These are phyloP conservation scores for Poa pratensis DNA, from an alignment of 176 grass and related monocot species.

Conservation along the genomic window DNA sequence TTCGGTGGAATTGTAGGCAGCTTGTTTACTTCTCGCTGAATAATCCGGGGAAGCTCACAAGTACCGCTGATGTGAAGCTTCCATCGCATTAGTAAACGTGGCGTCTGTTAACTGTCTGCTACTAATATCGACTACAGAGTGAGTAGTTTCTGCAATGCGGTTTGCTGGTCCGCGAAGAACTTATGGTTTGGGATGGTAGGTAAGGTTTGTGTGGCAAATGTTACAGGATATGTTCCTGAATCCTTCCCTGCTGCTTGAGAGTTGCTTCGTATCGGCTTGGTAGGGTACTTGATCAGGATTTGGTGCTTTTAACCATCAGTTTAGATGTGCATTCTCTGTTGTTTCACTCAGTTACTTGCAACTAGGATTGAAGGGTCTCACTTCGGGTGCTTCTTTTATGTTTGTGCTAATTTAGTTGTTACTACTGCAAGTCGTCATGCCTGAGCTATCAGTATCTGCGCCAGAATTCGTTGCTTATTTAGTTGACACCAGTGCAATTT, in stretches of 20 bases:
- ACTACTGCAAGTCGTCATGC: slow-evolving; percentile 14
- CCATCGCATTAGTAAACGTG: neutral
- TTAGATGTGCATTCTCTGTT: slow-evolving; percentile 23
- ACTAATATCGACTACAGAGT: neutral
- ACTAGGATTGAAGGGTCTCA: neutral
- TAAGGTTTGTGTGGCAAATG: slow-evolving; percentile 17
- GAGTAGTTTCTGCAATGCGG: neutral
- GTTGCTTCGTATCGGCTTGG: neutral
- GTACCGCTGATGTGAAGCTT: neutral
- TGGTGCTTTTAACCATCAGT: neutral
- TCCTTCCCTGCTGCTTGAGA: slow-evolving; percentile 7
- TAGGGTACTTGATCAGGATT: slow-evolving; percentile 3
- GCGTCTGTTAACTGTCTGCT: neutral
- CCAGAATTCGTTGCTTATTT: slow-evolving; percentile 12
- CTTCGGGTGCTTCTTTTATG: slow-evolving; percentile 9
- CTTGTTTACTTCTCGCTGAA: neutral
- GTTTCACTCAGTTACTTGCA: neutral
- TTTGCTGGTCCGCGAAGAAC: neutral
- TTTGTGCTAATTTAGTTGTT: neutral
- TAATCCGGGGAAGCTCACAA: slow-evolving; percentile 30
- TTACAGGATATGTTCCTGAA: neutral
- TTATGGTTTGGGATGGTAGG: slow-evolving; percentile 19
- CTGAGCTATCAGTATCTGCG: slow-evolving; percentile 20
- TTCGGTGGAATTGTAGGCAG: neutral
- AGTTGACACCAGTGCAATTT: neutral